Percentiles rank a stretch among this genome's conserved stretches.
phyloP scores from a whole-genome alignment of 257 asterid genomes.

The Solanum chmielewskii region DNA sequence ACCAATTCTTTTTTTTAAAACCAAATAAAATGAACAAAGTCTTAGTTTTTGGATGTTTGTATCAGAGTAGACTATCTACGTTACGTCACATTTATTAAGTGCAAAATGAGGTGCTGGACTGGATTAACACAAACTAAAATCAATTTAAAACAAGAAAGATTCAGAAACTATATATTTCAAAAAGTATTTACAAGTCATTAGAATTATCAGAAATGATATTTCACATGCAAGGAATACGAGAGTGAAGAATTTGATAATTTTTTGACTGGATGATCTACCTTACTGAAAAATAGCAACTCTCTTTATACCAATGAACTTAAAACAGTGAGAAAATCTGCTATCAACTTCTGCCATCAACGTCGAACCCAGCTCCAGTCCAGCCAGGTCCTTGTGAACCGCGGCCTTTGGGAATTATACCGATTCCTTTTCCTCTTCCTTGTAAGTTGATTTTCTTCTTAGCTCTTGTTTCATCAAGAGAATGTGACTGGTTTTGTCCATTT shows the following conservation, averaged over 20 bases:
- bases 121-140: neutral
- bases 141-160: neutral
- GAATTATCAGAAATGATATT: neutral
- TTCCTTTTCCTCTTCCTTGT: slow-evolving; percentile 70
- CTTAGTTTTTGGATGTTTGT: too few relatives aligned
- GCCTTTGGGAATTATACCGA: slow-evolving; percentile 67
- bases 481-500: slow-evolving; percentile 29
- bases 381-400: slow-evolving; percentile 54
- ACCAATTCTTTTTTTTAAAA: neutral
- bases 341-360: slow-evolving; percentile 69
- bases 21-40: too few relatives aligned
- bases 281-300: neutral
- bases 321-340: neutral
- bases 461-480: slow-evolving; percentile 26
- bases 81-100: neutral
- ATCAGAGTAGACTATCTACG: neutral
- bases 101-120: neutral
- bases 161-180: neutral
- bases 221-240: neutral
- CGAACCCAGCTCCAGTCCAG: slow-evolving; percentile 94
- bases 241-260: neutral
- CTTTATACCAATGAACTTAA: neutral
- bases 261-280: neutral
- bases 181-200: neutral
- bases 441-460: slow-evolving; percentile 45